phyloP scores from a whole-genome alignment of 1,284 basidiomycete species.

The Naganishia albida region DNA sequence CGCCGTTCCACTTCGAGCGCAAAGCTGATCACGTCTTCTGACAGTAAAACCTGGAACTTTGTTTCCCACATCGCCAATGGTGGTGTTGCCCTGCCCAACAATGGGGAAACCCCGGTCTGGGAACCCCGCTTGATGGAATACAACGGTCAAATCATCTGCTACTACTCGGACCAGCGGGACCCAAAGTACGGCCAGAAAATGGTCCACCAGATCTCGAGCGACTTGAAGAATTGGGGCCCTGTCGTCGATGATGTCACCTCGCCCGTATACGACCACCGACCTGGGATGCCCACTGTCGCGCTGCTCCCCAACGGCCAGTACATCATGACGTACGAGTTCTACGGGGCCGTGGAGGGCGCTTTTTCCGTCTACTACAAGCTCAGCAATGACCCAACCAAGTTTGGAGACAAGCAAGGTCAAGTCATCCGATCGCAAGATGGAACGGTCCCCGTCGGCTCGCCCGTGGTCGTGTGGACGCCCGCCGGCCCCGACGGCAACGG shows the following conservation, averaged over 20 bases:
- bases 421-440: constrained; percentile 40
- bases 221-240: constrained; percentile 48
- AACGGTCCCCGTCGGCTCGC: constrained; percentile 43
- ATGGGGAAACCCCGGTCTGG: constrained; percentile 46
- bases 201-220: constrained; percentile 46
- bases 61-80: constrained; percentile 37
- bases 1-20: no score
- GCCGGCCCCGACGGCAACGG: constrained; percentile 43
- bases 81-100: constrained; percentile 31
- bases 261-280: constrained; percentile 44
- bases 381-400: constrained; percentile 33
- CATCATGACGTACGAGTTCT: constrained; percentile 51
- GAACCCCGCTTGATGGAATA: constrained; percentile 50
- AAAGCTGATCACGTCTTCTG: neutral
- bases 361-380: constrained; percentile 39
- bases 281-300: constrained; percentile 51
- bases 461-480: constrained; percentile 47
- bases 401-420: constrained; percentile 29
- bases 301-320: constrained; percentile 47
- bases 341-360: constrained; percentile 38
- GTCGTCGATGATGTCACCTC: constrained; percentile 48
- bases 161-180: constrained; percentile 54
- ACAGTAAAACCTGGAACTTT: constrained; percentile 45
- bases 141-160: constrained; percentile 48
- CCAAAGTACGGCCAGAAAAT: constrained; percentile 50